Evolutionary conservation across 441 rosid genomes (phyloP), one percentile per base, ranked within the genome.

Genomic region (Kokia cookei): DNA sequence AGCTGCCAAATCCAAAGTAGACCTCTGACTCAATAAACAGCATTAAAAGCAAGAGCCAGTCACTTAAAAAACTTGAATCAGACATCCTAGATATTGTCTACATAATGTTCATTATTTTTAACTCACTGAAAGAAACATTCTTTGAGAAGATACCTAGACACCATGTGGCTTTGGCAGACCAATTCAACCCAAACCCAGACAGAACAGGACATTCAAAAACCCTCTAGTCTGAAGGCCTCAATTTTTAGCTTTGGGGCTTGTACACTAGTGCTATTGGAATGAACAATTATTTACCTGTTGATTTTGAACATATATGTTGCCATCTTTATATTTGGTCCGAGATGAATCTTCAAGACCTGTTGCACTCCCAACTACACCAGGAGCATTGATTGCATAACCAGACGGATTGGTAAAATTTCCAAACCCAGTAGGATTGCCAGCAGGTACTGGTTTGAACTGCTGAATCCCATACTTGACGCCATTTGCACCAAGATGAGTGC

Each of bases 401-500:
- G 84, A 71, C 27, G 94, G 93, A 80, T 83, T 88, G 61, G 84
- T 78, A 76, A 82, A 94, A 79, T 82, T 91, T 67, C 91, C 93
- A 82, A 88, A 94, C 19, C 96, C 98, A n/a, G 93, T 74, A 43
- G 93, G 96, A 71, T 82, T 91, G 75, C 86, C 87, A 0, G 87
- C 81, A 29, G 90, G 94, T 73, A 92, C 89, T 32, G 93, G 94
- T 85, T 94, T 94, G 77, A 78, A 93, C 77, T 87, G 98, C 84
- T 89, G 97, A 65, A 94, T 83, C 32, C 98, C 98, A 81, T 90
- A 94, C 84, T 94, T 94, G 79, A 92, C 85, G 72, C 94, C 91
- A 75, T 91, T 88, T 7, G 94, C 80, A 69, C 82, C 75, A 61
- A 88, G 86, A 81, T 92, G 97, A 62, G 97, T 88, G 81, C 90